phyloP scores from a whole-genome alignment of 2,329 filamentous ascomycete genomes.

The Venturia carpophila region DNA sequence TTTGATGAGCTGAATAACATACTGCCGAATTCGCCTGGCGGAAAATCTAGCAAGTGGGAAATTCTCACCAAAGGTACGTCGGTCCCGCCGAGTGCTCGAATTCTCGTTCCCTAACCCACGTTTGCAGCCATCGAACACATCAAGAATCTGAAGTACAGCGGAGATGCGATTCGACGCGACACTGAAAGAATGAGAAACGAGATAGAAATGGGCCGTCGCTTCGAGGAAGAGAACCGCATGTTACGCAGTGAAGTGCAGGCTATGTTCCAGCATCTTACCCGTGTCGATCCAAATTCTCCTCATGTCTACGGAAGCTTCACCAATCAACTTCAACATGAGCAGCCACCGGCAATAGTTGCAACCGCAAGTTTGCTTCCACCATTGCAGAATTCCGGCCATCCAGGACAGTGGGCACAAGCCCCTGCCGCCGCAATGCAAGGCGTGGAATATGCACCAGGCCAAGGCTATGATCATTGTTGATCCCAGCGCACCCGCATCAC shows the following conservation, averaged over 20 bases:
- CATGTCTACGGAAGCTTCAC: conserved; percentile 39
- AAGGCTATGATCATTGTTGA: conserved; percentile 9
- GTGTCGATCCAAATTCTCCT: conserved; percentile 38
- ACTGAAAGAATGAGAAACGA: conserved; percentile 37
- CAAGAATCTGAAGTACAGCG: conserved; percentile 34
- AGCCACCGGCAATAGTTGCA: neutral
- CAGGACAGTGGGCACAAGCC: conserved; percentile 27
- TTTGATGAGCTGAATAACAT: conserved; percentile 74
- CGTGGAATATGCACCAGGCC: conserved; percentile 36
- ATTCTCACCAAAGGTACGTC: conserved; percentile 71
- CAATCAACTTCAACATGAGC: conserved; percentile 14
- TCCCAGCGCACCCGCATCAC: neutral
- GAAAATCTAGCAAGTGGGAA: conserved; percentile 85
- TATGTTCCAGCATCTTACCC: conserved; percentile 39
- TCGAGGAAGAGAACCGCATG: conserved; percentile 39
- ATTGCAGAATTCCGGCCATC: conserved; percentile 29
- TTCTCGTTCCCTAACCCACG: conserved; percentile 20
- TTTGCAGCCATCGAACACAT: conserved; percentile 44
- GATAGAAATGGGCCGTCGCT: conserved; percentile 20
- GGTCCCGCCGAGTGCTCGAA: conserved; percentile 16
- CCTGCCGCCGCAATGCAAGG: conserved; percentile 41
- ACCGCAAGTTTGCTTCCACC: conserved; percentile 27
- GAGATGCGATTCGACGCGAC: conserved; percentile 37
- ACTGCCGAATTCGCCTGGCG: conserved; percentile 71
- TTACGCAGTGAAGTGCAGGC: conserved; percentile 40